These are phyloP conservation scores for Mortierella hygrophila DNA, from an alignment of 192 early-diverging fungal species.

Conservation along the genomic window DNA sequence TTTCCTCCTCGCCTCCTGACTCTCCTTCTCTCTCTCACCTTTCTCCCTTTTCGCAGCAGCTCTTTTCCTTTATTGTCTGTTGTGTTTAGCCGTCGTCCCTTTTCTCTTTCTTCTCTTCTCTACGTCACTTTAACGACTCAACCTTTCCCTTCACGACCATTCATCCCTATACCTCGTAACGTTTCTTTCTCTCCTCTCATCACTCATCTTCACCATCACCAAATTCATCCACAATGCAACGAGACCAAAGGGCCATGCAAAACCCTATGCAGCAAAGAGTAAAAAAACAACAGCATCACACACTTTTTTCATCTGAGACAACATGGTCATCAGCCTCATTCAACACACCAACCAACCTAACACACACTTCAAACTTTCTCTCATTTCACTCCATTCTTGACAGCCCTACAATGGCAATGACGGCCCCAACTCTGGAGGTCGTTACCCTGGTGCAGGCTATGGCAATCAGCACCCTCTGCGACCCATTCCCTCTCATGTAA, in stretches of 20 bases:
- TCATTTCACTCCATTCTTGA: not conserved
- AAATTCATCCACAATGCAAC: not conserved
- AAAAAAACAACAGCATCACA: conserved; percentile 1
- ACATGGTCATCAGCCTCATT: not conserved
- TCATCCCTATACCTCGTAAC: not conserved
- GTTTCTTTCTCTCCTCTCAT: not conserved
- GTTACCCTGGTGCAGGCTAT: conserved; percentile 17
- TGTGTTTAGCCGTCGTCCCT: not conserved
- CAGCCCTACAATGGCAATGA: conserved; percentile 14
- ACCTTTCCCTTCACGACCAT: not conserved
- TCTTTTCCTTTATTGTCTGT: not conserved
- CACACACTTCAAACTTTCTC: not conserved
- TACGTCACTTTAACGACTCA: not conserved
- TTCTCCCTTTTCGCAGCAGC: not conserved
- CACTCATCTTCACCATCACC: conserved; percentile 12
- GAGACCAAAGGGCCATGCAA: conserved; percentile 39
- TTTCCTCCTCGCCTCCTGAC: conserved; percentile 9
- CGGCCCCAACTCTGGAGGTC: conserved; percentile 7
- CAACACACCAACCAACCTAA: not conserved
- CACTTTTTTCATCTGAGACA: not conserved
- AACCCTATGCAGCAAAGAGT: conserved; percentile 21
- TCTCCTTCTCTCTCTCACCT: not conserved
- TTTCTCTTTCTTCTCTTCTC: not conserved
- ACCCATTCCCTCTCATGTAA: conserved; percentile 44
- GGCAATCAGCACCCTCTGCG: conserved; percentile 27